Evolutionary conservation across 768 basidiomycete species (phyloP), one percentile per base, ranked within the genome.

Genomic region (Kwoniella europaea): DNA sequence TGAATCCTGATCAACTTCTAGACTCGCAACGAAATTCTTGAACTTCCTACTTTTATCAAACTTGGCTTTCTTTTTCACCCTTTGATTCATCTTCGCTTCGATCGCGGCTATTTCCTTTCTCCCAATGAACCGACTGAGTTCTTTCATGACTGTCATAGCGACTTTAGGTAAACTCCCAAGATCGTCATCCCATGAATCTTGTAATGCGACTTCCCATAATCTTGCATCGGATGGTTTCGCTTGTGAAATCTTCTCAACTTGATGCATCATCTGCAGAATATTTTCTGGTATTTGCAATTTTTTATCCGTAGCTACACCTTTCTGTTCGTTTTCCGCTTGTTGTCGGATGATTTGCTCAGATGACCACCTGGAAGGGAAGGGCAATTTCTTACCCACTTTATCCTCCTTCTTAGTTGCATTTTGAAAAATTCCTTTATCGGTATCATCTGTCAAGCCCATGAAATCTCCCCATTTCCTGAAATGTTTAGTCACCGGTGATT

Each of bases 111-210:
- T 24, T 15, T 63, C 56, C 13, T 72, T 56, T 50, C 58, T 44
- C 9, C 15, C 43, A 4, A 72, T 27, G 18, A 27, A 41, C 35
- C 29, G 16, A 6, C 41, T 50, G 1, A 72, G 41, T 41, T 59
- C 27, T 20, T 18, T 41, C 16, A 16, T 20, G 4, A 68, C 35
- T 13, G 22, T 42, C 55, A 35, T 43, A 15, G 61, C 57, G 9
- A 68, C 24, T 42, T 27, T 56, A 3, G 71, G 71, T 29, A 72
- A 35, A 22, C 44, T 67, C 2, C 71, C 71, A 6, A 68, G 15
- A 29, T 63, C n/a, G 18, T 64, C 55, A 42, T 72, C 67, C 71
- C 71, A 72, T 4, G 54, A 24, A 46, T 72, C 71, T 35, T 58
- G 60, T 50, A 72, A 41, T 13, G 71, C 71, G 0, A 43, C n/a